Base-by-base conservation (phyloP, 441 rosid species). In the Iberis amara region DNA sequence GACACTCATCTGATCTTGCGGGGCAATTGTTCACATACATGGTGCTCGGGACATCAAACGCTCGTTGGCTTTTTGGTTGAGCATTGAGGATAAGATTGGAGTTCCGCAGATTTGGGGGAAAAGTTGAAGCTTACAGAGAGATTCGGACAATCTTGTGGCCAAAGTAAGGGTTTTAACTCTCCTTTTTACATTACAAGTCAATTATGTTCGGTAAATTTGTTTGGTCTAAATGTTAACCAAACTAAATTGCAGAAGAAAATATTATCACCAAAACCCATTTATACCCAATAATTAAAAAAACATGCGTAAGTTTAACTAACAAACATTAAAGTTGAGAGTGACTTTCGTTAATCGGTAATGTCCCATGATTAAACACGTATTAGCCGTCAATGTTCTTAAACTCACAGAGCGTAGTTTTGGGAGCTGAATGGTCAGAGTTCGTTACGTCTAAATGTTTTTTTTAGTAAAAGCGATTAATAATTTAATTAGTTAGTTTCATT, bases 1-100 rank as follows among this genome's bases (percentile, higher is more conserved):
- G 1, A 65, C 97, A 86, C 0, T 57, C 51, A 11, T 74, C 61
- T 31, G 61, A 58, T 41, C 49, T 64, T 3, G 52, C 53, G 6
- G 97, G 97, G 35, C 95, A 89, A 58, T 89, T 64, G 26, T 89
- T 83, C 14, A 74, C 43, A 37, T 84, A 74, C 97, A 89, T 81
- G 24, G 79, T 65, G 68, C 61, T 61, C 11, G 65, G 61, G 63
- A 89, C 86, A 65, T 33, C 52, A 38, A 15, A 39, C 55, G 56
- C 41, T 53, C 4, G 5, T 12, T 35, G 8, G 37, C 52, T 47
- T 54, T 54, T 59, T 53, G 65, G 61, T 40, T 36, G 66, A 36
- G 40, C 11, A 47, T 48, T 59, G 57, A 59, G 60, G 52, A 41
- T 9, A 2, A 6, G 38, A 58, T 52, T 31, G 23, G 5, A 41